A percentile compares a stretch with the other conserved stretches of the same genome.
These are phyloP conservation scores for Epichloe uncinata DNA, from an alignment of 2,329 filamentous ascomycete species.

Conservation along the genomic window DNA sequence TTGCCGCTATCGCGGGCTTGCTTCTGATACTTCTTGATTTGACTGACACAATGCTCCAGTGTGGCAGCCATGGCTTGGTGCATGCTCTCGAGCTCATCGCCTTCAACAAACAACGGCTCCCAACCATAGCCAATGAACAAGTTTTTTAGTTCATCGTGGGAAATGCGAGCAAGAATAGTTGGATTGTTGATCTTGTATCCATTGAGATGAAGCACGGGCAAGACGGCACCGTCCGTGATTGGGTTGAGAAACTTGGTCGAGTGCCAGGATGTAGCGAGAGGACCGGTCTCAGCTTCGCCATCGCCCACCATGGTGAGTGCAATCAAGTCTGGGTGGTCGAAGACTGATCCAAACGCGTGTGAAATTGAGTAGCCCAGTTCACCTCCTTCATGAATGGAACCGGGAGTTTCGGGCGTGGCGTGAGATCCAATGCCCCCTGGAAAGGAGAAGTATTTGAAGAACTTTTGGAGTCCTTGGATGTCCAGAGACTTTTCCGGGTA, in stretches of 20 bases:
- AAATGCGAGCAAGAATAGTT: conserved; percentile 58
- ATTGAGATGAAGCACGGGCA: conserved; percentile 67
- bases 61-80: conserved; percentile 73
- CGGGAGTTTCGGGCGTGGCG: conserved; percentile 66
- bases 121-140: conserved; percentile 66
- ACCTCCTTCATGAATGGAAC: conserved; percentile 65
- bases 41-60: conserved; percentile 55
- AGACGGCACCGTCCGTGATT: conserved; percentile 61
- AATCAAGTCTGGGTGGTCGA: conserved; percentile 62
- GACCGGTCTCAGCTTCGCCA: conserved; percentile 70
- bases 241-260: conserved; percentile 74
- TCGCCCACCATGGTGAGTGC: conserved; percentile 68
- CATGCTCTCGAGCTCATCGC: conserved; percentile 59
- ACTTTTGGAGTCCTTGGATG: conserved; percentile 53
- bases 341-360: conserved; percentile 66
- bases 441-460: conserved; percentile 77
- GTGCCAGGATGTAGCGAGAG: conserved; percentile 68
- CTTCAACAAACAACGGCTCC: conserved; percentile 70
- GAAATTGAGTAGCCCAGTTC: conserved; percentile 73
- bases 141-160: conserved; percentile 56
- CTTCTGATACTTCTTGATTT: conserved; percentile 58
- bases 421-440: conserved; percentile 68
- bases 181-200: conserved; percentile 81
- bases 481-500: conserved; percentile 63
- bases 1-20: conserved; percentile 57